Evolutionary conservation across 208 protist species (phyloP).

Genomic region (Wallacemonas collosoma): DNA sequence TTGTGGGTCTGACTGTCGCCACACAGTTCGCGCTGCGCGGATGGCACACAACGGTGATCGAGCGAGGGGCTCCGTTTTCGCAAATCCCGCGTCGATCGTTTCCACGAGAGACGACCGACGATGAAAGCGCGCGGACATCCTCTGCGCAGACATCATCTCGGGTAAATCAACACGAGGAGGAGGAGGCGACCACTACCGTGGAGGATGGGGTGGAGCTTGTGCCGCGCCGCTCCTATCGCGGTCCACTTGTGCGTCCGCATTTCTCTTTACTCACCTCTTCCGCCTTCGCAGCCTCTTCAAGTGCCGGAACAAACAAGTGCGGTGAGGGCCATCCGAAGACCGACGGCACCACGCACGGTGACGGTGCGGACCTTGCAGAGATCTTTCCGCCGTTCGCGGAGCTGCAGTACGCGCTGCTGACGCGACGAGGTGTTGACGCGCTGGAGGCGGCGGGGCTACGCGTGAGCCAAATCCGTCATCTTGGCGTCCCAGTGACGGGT

Average conservation of each 20-base stretch:
- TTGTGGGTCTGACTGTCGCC: conserved; percentile 73
- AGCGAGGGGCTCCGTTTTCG: conserved; percentile 44
- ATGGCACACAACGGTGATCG: conserved; percentile 88
- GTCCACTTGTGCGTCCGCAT: conserved; percentile 17
- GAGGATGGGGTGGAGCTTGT: neutral
- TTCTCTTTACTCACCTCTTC: conserved; percentile 5
- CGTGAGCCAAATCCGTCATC: conserved; percentile 38
- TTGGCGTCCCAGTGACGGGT: conserved; percentile 69
- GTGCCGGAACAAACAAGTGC: too few relatives aligned
- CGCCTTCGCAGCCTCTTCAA: neutral
- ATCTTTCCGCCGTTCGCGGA: conserved; percentile 47
- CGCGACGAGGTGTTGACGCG: conserved; percentile 72
- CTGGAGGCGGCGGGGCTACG: conserved; percentile 72
- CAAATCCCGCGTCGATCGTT: neutral
- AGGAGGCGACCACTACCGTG: neutral
- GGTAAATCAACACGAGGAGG: neutral
- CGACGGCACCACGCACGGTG: neutral
- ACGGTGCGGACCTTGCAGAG: neutral
- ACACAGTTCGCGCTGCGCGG: conserved; percentile 76
- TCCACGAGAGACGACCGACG: neutral
- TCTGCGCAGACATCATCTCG: neutral
- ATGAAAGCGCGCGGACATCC: neutral
- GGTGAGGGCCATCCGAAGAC: too few relatives aligned
- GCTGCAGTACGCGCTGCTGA: conserved; percentile 80
- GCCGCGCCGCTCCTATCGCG: neutral